phyloP scores from a whole-genome alignment of 345 rosid genomes.

The Heritiera littoralis region DNA sequence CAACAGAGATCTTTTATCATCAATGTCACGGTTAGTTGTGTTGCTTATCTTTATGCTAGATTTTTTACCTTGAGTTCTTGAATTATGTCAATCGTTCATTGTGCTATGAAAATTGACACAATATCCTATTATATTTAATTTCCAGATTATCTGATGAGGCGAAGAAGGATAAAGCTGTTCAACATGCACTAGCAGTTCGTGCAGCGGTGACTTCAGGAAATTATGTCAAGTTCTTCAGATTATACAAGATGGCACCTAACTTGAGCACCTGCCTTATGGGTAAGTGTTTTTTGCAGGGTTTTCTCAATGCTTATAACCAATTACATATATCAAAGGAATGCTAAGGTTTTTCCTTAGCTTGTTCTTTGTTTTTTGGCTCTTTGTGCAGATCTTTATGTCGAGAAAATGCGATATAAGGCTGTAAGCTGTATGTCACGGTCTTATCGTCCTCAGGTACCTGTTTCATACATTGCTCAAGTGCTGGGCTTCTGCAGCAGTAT shows the following conservation, averaged over 20 bases:
- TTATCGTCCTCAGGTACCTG: conserved; percentile 87
- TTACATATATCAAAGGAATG: neutral
- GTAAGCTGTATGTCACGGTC: conserved; percentile 82
- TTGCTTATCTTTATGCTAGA: neutral
- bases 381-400: conserved; percentile 79
- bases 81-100: neutral
- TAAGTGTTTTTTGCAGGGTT: conserved; percentile 32
- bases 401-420: conserved; percentile 93
- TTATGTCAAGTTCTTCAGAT: conserved; percentile 80
- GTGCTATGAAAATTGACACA: neutral
- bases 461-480: conserved; percentile 69
- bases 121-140: conserved; percentile 9
- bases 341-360: neutral
- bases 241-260: conserved; percentile 87
- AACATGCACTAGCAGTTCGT: conserved; percentile 95
- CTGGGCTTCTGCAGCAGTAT: conserved; percentile 57
- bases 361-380: neutral
- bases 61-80: conserved; percentile 8
- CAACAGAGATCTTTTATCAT: conserved; percentile 77
- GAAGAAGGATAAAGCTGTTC: conserved; percentile 73
- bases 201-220: conserved; percentile 93
- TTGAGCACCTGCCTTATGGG: conserved; percentile 91
- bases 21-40: conserved; percentile 81
- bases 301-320: neutral
- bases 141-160: conserved; percentile 73